Conservation (phyloP, 1,139 yeast species). For the Debaryomyces robertsiae region DNA sequence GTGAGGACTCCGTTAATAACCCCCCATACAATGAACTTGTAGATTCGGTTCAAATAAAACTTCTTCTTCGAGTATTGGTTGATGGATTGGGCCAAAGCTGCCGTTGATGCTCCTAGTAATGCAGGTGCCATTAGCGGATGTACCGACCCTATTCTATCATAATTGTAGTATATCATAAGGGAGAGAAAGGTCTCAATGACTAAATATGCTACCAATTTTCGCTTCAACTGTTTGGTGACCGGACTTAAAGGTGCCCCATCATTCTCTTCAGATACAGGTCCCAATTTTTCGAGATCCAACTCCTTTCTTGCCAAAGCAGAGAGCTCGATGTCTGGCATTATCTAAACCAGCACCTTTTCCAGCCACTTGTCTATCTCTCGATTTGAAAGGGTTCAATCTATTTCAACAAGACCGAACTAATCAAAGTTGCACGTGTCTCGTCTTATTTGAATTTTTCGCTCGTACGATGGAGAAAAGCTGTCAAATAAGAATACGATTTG, state of each 20-base stretch:
- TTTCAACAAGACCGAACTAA: neutral
- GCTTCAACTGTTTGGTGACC: constrained; percentile 19
- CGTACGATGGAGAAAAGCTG: too few species aligned
- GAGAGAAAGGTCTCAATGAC: constrained; percentile 29
- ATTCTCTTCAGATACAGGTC: constrained; percentile 7
- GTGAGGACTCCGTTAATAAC: constrained; percentile 57
- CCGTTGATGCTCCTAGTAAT: constrained; percentile 50
- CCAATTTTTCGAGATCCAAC: constrained; percentile 15
- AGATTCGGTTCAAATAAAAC: constrained; percentile 41
- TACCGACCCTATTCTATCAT: constrained; percentile 23
- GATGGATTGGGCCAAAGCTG: constrained; percentile 60
- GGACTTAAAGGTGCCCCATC: constrained; percentile 23
- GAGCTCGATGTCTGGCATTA: constrained; percentile 9
- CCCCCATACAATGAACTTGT: constrained; percentile 65
- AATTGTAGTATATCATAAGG: constrained; percentile 30
- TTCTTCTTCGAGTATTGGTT: constrained; percentile 50
- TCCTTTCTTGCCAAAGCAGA: constrained; percentile 6
- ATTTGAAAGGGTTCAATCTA: neutral
- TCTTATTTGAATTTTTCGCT: too few species aligned
- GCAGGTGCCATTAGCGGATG: constrained; percentile 42
- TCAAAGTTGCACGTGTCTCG: too few species aligned
- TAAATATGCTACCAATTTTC: constrained; percentile 19
- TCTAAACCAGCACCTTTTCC: neutral
- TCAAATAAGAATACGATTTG: too few species aligned
- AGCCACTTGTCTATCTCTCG: too few species aligned